Conservation (phyloP, 2,329 filamentous ascomycete genomes). For the Clarireedia paspali region DNA sequence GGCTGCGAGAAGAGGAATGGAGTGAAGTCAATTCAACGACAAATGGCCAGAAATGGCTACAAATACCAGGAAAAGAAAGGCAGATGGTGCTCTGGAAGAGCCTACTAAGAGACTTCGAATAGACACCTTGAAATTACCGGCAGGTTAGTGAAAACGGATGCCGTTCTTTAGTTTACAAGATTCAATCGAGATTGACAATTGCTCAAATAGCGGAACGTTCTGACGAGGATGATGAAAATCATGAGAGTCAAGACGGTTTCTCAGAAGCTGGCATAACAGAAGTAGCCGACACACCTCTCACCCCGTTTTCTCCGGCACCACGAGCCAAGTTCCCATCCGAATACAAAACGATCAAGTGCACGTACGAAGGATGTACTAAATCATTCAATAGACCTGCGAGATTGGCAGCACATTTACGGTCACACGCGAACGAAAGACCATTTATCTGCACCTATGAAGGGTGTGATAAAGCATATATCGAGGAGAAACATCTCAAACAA, state of each 20-base stretch:
- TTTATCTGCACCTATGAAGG: constrained; percentile 62
- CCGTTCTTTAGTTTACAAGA: constrained; percentile 8
- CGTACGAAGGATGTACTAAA: constrained; percentile 66
- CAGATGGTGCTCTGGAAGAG: constrained; percentile 10
- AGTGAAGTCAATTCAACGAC: neutral
- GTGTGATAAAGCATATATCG: constrained; percentile 79
- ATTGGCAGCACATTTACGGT: constrained; percentile 71
- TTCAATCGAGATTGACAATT: constrained; percentile 4
- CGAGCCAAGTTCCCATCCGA: constrained; percentile 54
- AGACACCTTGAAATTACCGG: constrained; percentile 8
- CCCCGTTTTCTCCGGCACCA: constrained; percentile 41
- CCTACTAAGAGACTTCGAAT: constrained; percentile 19
- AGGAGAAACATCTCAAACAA: constrained; percentile 77
- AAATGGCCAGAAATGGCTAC: constrained; percentile 18
- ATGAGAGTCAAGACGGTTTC: constrained; percentile 27
- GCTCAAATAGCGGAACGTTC: constrained; percentile 31
- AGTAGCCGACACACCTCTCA: constrained; percentile 37
- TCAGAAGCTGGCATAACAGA: constrained; percentile 29
- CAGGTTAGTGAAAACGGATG: constrained; percentile 5
- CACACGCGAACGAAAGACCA: constrained; percentile 77
- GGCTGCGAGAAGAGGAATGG: neutral
- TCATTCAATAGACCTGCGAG: constrained; percentile 82
- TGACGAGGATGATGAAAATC: constrained; percentile 30
- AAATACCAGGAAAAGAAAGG: constrained; percentile 19
- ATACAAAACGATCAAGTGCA: constrained; percentile 70